Conservation (phyloP, 176 grass and related monocot genomes). For the Alopecurus myosuroides region DNA sequence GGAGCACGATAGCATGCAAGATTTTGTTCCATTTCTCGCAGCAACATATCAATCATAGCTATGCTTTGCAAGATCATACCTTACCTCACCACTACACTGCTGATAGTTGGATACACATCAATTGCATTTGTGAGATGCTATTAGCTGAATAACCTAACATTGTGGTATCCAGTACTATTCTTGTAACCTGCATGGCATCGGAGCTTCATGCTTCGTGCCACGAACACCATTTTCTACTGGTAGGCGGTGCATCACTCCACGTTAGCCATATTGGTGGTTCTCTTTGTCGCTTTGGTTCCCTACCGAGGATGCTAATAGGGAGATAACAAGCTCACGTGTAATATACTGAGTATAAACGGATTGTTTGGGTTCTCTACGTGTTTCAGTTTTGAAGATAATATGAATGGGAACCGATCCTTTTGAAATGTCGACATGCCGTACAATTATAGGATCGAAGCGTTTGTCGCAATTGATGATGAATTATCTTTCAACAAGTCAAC, state of each 20-base stretch:
- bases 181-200: constrained; percentile 6
- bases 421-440: neutral
- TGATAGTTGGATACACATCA: constrained; percentile 41
- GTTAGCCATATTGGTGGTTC: neutral
- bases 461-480: neutral
- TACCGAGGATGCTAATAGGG: constrained; percentile 35
- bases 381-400: constrained; percentile 22
- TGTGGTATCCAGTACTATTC: constrained; percentile 27
- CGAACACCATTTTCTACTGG: constrained; percentile 19
- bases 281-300: constrained; percentile 26
- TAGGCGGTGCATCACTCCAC: constrained; percentile 15
- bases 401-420: neutral
- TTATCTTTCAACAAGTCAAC: neutral
- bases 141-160: constrained; percentile 22
- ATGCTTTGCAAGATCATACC: constrained; percentile 15
- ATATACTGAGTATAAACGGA: constrained; percentile 43
- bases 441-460: neutral
- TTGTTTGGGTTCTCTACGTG: constrained; percentile 13
- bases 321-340: constrained; percentile 29
- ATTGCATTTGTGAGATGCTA: constrained; percentile 28
- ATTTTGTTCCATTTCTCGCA: constrained; percentile 18
- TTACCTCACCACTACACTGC: constrained; percentile 12
- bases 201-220: constrained; percentile 28
- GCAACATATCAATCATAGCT: constrained; percentile 21
- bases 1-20: constrained; percentile 24